These are phyloP conservation scores for Melanomma pulvis-pyrius DNA, from an alignment of 495 filamentous ascomycete species.

Conservation along the genomic window DNA sequence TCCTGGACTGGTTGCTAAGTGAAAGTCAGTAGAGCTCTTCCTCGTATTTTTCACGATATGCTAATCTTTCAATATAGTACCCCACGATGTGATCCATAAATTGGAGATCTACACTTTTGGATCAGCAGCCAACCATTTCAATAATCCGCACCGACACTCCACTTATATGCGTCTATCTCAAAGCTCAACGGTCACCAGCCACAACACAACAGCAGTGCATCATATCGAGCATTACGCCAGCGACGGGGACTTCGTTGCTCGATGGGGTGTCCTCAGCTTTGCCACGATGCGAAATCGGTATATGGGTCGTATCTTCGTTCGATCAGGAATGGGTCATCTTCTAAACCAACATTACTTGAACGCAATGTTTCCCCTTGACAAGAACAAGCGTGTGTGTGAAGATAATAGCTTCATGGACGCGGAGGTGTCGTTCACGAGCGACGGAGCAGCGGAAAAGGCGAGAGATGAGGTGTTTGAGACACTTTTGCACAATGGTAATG, in stretches of 20 bases:
- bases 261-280: constrained; percentile 76
- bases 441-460: constrained; percentile 2
- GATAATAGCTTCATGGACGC: constrained; percentile 62
- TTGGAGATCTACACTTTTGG: constrained; percentile 89
- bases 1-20: constrained; percentile 78
- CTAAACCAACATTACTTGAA: constrained; percentile 82
- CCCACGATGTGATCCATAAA: constrained; percentile 64
- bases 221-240: constrained; percentile 89
- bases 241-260: constrained; percentile 71
- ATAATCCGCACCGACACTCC: constrained; percentile 64
- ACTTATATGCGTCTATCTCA: constrained; percentile 21
- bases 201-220: constrained; percentile 55
- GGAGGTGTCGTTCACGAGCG: constrained; percentile 45
- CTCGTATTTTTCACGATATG: too few species aligned
- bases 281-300: constrained; percentile 60
- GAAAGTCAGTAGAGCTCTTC: constrained; percentile 48
- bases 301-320: constrained; percentile 75
- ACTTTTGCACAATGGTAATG: constrained; percentile 7
- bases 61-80: constrained; percentile 45
- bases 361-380: constrained; percentile 69
- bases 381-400: constrained; percentile 44
- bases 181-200: background rate
- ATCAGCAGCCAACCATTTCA: constrained; percentile 84
- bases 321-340: constrained; percentile 67
- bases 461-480: constrained; percentile 20